phyloP scores from a whole-genome alignment of 805 yeast species.

The Saccharomycopsis olivae region DNA sequence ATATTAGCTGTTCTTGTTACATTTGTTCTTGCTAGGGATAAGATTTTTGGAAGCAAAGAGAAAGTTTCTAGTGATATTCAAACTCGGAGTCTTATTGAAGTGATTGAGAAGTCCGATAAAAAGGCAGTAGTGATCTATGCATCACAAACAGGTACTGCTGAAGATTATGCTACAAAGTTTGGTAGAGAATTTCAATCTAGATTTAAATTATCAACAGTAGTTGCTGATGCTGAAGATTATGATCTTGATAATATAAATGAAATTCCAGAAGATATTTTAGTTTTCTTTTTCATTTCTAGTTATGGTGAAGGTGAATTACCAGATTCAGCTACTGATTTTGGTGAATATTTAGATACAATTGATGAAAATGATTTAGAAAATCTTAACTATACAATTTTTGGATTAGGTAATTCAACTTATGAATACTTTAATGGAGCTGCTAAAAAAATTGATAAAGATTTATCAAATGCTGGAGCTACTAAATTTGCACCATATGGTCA shows the following conservation, averaged over 20 bases:
- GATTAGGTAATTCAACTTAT: conserved; percentile 90
- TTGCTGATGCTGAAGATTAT: conserved; percentile 80
- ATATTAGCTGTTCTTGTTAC: conserved; percentile 7
- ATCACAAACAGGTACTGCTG: conserved; percentile 98
- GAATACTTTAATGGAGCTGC: conserved; percentile 85
- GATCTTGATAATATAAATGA: conserved; percentile 70
- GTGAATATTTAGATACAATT: conserved; percentile 47
- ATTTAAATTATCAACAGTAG: conserved; percentile 73
- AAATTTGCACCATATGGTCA: conserved; percentile 69
- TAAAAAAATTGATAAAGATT: conserved; percentile 39
- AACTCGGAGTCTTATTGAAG: conserved; percentile 48
- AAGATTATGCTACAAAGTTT: conserved; percentile 86
- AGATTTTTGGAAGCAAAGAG: conserved; percentile 2
- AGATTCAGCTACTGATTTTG: conserved; percentile 80
- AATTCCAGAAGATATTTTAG: conserved; percentile 46
- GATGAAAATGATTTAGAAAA: conserved; percentile 47
- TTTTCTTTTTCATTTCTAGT: conserved; percentile 77
- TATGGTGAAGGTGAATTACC: conserved; percentile 99
- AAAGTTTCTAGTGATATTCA: conserved; percentile 3
- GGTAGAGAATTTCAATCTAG: conserved; percentile 79
- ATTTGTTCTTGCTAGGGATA: conserved; percentile 4
- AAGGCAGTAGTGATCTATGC: conserved; percentile 78
- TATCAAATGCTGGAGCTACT: conserved; percentile 57
- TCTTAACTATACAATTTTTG: conserved; percentile 67
- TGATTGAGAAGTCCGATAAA: conserved; percentile 51